These are phyloP conservation scores for Rhodotorula taiwanensis DNA, from an alignment of 768 basidiomycete species.

Conservation along the genomic window DNA sequence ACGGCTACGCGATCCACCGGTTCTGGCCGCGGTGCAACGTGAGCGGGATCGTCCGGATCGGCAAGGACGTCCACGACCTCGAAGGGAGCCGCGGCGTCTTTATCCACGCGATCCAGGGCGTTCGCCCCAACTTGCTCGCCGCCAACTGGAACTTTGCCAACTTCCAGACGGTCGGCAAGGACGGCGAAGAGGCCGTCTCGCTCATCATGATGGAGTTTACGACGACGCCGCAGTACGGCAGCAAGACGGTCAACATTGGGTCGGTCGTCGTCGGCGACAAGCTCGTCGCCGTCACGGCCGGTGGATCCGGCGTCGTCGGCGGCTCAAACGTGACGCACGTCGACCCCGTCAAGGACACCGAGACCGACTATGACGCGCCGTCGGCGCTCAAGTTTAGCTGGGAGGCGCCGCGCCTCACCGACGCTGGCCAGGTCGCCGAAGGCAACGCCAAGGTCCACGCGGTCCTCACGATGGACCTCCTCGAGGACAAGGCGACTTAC, in stretches of 20 bases:
- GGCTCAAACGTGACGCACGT: conserved; percentile 58
- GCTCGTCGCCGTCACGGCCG: conserved; percentile 61
- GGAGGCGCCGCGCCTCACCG: conserved; percentile 60
- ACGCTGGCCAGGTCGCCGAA: conserved; percentile 39
- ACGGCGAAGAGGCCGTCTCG: conserved; percentile 61
- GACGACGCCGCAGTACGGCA: conserved; percentile 71
- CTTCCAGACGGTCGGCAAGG: conserved; percentile 64
- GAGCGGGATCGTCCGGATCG: conserved; percentile 36
- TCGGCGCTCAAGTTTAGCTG: conserved; percentile 65
- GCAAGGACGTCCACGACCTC: conserved; percentile 39
- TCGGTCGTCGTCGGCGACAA: conserved; percentile 73
- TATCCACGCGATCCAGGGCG: conserved; percentile 94
- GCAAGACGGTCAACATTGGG: conserved; percentile 72
- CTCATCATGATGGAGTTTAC: conserved; percentile 95
- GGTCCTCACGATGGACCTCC: conserved; percentile 54
- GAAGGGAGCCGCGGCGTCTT: conserved; percentile 62
- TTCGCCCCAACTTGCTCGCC: conserved; percentile 91
- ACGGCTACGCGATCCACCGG: conserved; percentile 46
- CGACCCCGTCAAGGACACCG: conserved; percentile 58
- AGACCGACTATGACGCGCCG: conserved; percentile 76
- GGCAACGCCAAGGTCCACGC: conserved; percentile 55
- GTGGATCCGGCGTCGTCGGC: conserved; percentile 69
- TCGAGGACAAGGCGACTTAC: conserved; percentile 19
- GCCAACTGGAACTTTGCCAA: conserved; percentile 89
- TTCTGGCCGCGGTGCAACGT: conserved; percentile 41